phyloP scores from a whole-genome alignment of 2,329 filamentous ascomycete species.

The Diaporthe humulicola region DNA sequence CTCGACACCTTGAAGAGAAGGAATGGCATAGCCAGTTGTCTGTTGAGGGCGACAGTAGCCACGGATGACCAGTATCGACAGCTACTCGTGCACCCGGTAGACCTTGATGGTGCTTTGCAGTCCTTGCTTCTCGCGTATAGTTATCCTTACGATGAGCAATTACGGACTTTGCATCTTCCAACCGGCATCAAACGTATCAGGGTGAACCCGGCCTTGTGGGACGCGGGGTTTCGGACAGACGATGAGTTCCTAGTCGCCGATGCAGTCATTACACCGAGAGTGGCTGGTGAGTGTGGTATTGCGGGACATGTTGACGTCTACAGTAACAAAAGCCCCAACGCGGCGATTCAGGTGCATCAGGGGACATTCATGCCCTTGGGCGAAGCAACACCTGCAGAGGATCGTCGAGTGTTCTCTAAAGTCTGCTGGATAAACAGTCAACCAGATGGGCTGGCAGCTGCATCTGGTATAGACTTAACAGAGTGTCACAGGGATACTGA shows the following conservation, averaged over 20 bases:
- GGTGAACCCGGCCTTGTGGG: not conserved
- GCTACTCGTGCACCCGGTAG: conserved; percentile 28
- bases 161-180: conserved; percentile 20
- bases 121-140: conserved; percentile 22
- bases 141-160: conserved; percentile 27
- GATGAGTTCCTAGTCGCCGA: not conserved
- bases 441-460: not conserved
- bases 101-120: conserved; percentile 27
- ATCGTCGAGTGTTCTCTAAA: conserved; percentile 9
- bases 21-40: not conserved
- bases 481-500: not conserved
- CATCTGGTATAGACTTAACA: not conserved
- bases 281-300: not conserved
- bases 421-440: conserved; percentile 1
- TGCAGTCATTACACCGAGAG: not conserved
- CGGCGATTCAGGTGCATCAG: conserved; percentile 6
- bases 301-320: not conserved
- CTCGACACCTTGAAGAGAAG: not conserved
- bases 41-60: not conserved
- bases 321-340: conserved; percentile 8
- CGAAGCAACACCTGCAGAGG: not conserved
- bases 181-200: conserved; percentile 10
- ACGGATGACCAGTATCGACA: not conserved
- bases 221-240: not conserved
- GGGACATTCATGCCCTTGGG: not conserved